These are phyloP conservation scores for Cantharellus anzutake DNA, from an alignment of 768 basidiomycete genomes.

Conservation along the genomic window DNA sequence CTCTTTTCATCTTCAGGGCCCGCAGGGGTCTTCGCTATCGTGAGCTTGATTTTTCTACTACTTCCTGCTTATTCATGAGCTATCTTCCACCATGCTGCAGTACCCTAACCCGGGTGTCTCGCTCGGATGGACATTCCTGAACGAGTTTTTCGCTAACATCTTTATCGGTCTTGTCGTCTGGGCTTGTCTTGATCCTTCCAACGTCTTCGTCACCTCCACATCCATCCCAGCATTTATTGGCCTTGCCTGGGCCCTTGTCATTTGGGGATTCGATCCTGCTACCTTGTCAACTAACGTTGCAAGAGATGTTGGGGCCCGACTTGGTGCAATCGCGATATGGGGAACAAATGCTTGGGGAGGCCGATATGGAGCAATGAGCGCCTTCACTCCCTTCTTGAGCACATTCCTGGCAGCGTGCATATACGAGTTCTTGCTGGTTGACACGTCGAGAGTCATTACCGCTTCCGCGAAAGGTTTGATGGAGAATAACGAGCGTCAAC, in stretches of 20 bases:
- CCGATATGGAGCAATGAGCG: not conserved
- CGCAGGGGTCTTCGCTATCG: conserved; percentile 3
- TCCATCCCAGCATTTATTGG: not conserved
- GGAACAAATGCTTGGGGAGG: not conserved
- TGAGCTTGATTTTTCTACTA: not conserved
- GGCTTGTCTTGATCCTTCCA: not conserved
- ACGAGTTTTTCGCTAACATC: conserved; percentile 2
- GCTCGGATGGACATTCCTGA: conserved; percentile 1
- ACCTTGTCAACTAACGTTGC: conserved; percentile 1
- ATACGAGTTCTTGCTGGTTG: conserved; percentile 1
- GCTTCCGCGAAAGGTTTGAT: not conserved
- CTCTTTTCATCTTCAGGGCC: conserved; percentile 2
- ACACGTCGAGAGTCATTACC: conserved; percentile 1
- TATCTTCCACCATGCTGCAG: not conserved
- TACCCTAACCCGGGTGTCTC: not conserved
- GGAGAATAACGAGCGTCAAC: not conserved
- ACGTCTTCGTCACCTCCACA: not conserved
- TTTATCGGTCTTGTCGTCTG: not conserved
- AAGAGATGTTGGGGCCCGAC: conserved; percentile 2
- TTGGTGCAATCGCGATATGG: conserved; percentile 1
- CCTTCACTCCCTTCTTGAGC: not conserved
- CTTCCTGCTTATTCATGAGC: not conserved
- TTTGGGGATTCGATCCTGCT: conserved; percentile 1
- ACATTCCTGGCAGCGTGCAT: conserved; percentile 2
- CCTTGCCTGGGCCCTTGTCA: not conserved